phyloP scores from a whole-genome alignment of 352 stramenopile genomes.

The Phytopythium chamaehyphon region DNA sequence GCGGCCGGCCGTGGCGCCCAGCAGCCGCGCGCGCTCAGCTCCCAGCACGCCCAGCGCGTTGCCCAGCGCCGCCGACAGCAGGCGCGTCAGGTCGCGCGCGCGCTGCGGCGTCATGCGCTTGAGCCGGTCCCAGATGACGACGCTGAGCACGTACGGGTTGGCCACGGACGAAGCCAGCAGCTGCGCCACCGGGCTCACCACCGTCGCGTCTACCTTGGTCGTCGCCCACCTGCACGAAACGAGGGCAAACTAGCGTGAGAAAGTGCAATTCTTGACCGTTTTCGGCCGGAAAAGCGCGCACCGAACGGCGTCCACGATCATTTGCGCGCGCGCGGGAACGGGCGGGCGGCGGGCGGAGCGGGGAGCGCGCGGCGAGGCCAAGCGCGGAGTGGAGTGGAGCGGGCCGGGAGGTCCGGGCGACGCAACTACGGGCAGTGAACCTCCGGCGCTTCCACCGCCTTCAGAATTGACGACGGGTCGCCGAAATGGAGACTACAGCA shows the following conservation, averaged over 20 bases:
- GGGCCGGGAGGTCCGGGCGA: not conserved
- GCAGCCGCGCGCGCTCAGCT: slow-evolving; percentile 39
- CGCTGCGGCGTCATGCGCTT: slow-evolving; percentile 75
- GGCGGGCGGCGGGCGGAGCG: not conserved
- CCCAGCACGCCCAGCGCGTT: slow-evolving; percentile 54
- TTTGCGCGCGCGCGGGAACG: slow-evolving; percentile 10
- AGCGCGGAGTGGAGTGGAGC: not conserved
- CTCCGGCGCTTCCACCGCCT: no score
- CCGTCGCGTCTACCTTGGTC: slow-evolving; percentile 45
- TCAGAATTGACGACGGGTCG: no score
- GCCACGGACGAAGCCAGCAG: slow-evolving; percentile 60
- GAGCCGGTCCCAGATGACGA: slow-evolving; percentile 63
- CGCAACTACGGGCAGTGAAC: no score
- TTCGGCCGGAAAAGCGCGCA: slow-evolving; percentile 9
- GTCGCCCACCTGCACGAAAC: slow-evolving; percentile 34
- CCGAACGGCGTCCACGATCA: slow-evolving; percentile 45
- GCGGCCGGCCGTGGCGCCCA: slow-evolving; percentile 28
- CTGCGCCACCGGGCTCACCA: slow-evolving; percentile 54
- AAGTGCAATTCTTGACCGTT: not conserved
- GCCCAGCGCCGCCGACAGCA: slow-evolving; percentile 48
- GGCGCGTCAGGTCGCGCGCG: slow-evolving; percentile 59
- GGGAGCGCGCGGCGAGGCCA: not conserved
- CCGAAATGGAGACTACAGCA: no score
- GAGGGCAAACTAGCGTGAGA: not conserved
- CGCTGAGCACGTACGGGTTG: slow-evolving; percentile 74